Evolutionary conservation across 169 alveolate genomes (phyloP), one percentile per base, ranked within the genome.

Genomic region (Perkinsus marinus): DNA sequence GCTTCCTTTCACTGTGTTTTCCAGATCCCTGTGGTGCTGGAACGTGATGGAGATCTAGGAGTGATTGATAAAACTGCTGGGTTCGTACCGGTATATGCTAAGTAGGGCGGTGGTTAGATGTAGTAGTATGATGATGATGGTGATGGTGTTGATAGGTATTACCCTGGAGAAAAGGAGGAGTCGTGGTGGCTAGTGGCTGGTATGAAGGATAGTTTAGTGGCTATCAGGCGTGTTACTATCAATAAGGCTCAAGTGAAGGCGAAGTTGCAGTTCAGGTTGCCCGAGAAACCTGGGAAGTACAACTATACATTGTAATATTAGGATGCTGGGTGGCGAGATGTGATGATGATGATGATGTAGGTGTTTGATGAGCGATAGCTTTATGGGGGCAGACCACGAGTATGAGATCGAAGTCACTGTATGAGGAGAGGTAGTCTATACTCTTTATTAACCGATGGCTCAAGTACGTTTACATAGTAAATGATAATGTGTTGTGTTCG

Each of bases 141-240:
- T 92, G n/a, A n/a, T n/a, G n/a, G n/a, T 92, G 39, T 91, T 93
- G 26, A 90, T 17, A 37, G 79, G 94, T 96, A 95, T 92, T 98
- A 96, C 96, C 99, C 99, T 10, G 95, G 96, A 92, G 99, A 96
- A 92, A 98, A 98, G 96, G 98, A 97, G 92, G 99, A 99, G 93
- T 95, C 97, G 93, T 99, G 99, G 99, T 99, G 99, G 99, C 95
- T 99, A 39, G 97, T 99, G 43, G 95, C 98, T 36, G 99, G 99
- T 3, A 95, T 95, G 47, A 92, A 96, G 38, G 97, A 98, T 93
- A 95, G 97, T 68, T 95, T 98, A 38, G 91, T 94, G 26, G 96
- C 98, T 90, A 94, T 98, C 96, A 93, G 98, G 95, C 94, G 99
- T 94, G 95, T 97, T 91, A 94, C 96, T 94, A 36, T 95, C 93